Conservation (phyloP, 176 grass and related monocot genomes). For the Calamus simplicifolius region DNA sequence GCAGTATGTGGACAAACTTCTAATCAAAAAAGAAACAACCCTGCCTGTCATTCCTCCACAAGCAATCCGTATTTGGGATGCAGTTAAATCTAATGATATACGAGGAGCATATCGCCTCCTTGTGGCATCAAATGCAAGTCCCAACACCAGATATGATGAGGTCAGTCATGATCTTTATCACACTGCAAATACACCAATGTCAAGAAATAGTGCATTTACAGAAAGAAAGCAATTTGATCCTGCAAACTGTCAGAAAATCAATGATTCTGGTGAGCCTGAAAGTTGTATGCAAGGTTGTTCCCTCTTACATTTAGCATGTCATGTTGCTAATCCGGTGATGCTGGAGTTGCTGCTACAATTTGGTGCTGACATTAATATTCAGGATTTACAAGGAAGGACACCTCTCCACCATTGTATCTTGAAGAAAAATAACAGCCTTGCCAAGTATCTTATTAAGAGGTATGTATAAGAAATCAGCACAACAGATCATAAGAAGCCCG, state of each 20-base stretch:
- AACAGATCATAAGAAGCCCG: no score
- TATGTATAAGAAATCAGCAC: constrained; percentile 19
- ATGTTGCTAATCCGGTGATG: constrained; percentile 45
- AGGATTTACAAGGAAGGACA: constrained; percentile 85
- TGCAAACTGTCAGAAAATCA: constrained; percentile 51
- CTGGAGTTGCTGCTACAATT: constrained; percentile 79
- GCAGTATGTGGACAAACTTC: constrained; percentile 88
- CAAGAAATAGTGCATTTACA: constrained; percentile 18
- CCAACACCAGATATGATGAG: constrained; percentile 64
- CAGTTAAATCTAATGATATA: constrained; percentile 66
- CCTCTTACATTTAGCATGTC: constrained; percentile 64
- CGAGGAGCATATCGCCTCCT: constrained; percentile 56
- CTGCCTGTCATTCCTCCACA: constrained; percentile 12
- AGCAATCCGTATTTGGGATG: constrained; percentile 59
- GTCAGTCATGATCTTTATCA: constrained; percentile 39
- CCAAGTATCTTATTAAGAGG: constrained; percentile 89
- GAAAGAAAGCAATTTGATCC: constrained; percentile 60
- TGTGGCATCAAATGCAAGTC: constrained; percentile 36
- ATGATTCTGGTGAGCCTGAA: constrained; percentile 41
- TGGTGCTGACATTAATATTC: constrained; percentile 77
- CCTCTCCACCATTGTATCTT: constrained; percentile 86
- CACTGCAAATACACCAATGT: constrained; percentile 13
- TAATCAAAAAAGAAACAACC: constrained; percentile 46
- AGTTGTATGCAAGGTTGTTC: constrained; percentile 85
- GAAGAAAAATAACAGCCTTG: constrained; percentile 68